A percentile compares a stretch with the other conserved stretches of the same genome.
These are phyloP conservation scores for Pisolithus thermaeus DNA, from an alignment of 1,284 basidiomycete genomes.

Conservation along the genomic window DNA sequence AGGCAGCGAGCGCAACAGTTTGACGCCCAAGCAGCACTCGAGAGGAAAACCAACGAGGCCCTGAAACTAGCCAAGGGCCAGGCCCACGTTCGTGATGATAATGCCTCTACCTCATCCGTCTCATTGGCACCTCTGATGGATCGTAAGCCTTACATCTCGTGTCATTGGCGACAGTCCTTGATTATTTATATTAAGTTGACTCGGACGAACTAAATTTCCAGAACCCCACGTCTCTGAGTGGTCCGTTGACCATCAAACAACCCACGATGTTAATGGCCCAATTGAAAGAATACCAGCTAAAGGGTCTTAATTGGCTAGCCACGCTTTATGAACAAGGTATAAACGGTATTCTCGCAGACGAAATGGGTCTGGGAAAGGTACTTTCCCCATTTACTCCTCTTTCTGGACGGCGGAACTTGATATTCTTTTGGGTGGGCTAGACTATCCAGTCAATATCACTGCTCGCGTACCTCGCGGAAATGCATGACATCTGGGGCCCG, in stretches of 20 bases:
- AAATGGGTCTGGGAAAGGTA: slow-evolving; percentile 97
- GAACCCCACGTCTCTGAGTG: slow-evolving; percentile 92
- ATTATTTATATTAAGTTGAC: slow-evolving; percentile 54
- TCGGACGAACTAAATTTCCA: slow-evolving; percentile 99
- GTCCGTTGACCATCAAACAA: slow-evolving; percentile 82
- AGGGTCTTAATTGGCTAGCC: slow-evolving; percentile 97
- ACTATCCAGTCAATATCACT: slow-evolving; percentile 99
- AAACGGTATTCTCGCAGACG: slow-evolving; percentile 96
- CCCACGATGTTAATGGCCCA: slow-evolving; percentile 97
- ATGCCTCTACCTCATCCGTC: slow-evolving; percentile 28
- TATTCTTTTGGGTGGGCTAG: slow-evolving; percentile 34
- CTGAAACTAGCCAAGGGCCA: slow-evolving; percentile 64
- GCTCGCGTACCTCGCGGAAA: slow-evolving; percentile 94
- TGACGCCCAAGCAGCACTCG: slow-evolving; percentile 75
- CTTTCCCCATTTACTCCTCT: slow-evolving; percentile 9
- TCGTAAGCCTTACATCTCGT: slow-evolving; percentile 40
- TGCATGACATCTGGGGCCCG: slow-evolving; percentile 98
- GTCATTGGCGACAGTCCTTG: not conserved
- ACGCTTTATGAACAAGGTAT: slow-evolving; percentile 99
- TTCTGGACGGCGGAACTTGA: not conserved
- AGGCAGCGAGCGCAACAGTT: slow-evolving; percentile 81
- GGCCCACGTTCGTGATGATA: slow-evolving; percentile 49
- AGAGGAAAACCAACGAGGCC: slow-evolving; percentile 77
- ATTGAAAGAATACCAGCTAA: slow-evolving; percentile 97
- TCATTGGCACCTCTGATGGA: slow-evolving; percentile 50